Evolutionary conservation across 2,329 filamentous ascomycete genomes (phyloP).

Genomic region (Fusarium sp.): DNA sequence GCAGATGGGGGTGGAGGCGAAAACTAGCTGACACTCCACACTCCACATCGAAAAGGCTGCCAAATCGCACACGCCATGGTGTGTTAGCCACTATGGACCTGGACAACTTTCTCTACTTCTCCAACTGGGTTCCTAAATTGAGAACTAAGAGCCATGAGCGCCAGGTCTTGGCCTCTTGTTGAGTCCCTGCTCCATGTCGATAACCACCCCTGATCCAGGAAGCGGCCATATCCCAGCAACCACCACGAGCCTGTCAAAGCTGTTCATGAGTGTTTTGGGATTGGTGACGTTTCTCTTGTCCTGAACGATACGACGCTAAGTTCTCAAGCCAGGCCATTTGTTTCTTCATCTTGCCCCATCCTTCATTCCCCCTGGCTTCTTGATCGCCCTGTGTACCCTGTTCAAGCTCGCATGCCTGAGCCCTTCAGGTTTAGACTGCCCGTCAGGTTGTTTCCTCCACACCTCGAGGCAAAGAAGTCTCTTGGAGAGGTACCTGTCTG

Average conservation of each 20-base stretch:
- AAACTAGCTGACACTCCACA: slow-evolving; percentile 33
- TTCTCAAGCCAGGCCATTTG: slow-evolving; percentile 40
- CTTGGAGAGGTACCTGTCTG: slow-evolving; percentile 20
- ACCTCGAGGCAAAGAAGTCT: slow-evolving; percentile 36
- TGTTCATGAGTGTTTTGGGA: slow-evolving; percentile 34
- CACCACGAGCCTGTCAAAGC: slow-evolving; percentile 44
- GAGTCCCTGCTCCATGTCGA: slow-evolving; percentile 42
- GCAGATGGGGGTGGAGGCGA: slow-evolving; percentile 29
- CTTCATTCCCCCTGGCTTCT: slow-evolving; percentile 38
- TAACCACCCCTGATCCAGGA: slow-evolving; percentile 39
- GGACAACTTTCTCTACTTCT: slow-evolving; percentile 26
- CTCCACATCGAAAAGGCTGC: slow-evolving; percentile 25
- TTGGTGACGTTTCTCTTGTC: slow-evolving; percentile 43
- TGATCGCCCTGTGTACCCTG: slow-evolving; percentile 47
- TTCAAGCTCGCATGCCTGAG: slow-evolving; percentile 46
- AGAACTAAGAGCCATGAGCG: slow-evolving; percentile 40
- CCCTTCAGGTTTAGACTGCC: slow-evolving; percentile 43
- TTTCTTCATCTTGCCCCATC: slow-evolving; percentile 43
- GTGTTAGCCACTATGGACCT: slow-evolving; percentile 31
- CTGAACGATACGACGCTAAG: slow-evolving; percentile 38
- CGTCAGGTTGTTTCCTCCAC: slow-evolving; percentile 47
- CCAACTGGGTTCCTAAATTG: slow-evolving; percentile 43
- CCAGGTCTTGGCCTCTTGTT: slow-evolving; percentile 38
- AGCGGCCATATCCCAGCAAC: slow-evolving; percentile 41
- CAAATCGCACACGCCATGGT: slow-evolving; percentile 34